These are phyloP conservation scores for Talaromyces pinophilus DNA, from an alignment of 2,329 filamentous ascomycete species.

Conservation along the genomic window DNA sequence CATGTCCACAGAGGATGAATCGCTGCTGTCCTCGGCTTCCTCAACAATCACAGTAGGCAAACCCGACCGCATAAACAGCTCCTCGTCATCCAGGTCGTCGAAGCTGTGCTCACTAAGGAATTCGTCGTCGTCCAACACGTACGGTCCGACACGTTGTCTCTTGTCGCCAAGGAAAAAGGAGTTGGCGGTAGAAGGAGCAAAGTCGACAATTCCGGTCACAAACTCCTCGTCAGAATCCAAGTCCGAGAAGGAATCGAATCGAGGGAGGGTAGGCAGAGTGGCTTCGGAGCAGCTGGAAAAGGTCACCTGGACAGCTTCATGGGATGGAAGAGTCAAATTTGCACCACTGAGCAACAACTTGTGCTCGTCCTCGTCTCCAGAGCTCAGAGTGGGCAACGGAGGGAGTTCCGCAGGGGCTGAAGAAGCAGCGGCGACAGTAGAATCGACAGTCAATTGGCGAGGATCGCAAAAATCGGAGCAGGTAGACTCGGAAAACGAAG, in stretches of 20 bases:
- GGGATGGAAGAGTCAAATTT: slow-evolving; percentile 40
- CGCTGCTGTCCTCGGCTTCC: slow-evolving; percentile 41
- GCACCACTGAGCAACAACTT: slow-evolving; percentile 40
- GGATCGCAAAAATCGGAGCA: slow-evolving; percentile 90
- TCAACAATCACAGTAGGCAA: slow-evolving; percentile 63
- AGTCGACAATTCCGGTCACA: slow-evolving; percentile 70
- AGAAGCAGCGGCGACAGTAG: slow-evolving; percentile 44
- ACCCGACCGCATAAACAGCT: slow-evolving; percentile 60
- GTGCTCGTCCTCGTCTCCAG: slow-evolving; percentile 41
- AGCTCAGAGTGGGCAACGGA: slow-evolving; percentile 56
- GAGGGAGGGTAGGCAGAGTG: slow-evolving; percentile 62
- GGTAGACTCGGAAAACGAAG: slow-evolving; percentile 61
- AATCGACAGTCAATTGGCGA: slow-evolving; percentile 75
- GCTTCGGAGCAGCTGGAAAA: slow-evolving; percentile 50
- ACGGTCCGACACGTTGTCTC: slow-evolving; percentile 71
- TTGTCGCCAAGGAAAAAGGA: slow-evolving; percentile 64
- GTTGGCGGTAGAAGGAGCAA: slow-evolving; percentile 58
- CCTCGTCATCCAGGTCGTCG: slow-evolving; percentile 71
- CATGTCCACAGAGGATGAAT: slow-evolving; percentile 30
- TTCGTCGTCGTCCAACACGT: slow-evolving; percentile 72
- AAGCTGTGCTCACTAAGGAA: slow-evolving; percentile 76
- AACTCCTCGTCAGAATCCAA: slow-evolving; percentile 91
- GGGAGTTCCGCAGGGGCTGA: slow-evolving; percentile 62
- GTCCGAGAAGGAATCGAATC: slow-evolving; percentile 84
- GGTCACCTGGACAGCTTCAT: slow-evolving; percentile 40